A percentile compares a stretch with the other conserved stretches of the same genome.
Evolutionary conservation across 805 yeast species (phyloP).

Genomic region (Barnettozyma siamensis): DNA sequence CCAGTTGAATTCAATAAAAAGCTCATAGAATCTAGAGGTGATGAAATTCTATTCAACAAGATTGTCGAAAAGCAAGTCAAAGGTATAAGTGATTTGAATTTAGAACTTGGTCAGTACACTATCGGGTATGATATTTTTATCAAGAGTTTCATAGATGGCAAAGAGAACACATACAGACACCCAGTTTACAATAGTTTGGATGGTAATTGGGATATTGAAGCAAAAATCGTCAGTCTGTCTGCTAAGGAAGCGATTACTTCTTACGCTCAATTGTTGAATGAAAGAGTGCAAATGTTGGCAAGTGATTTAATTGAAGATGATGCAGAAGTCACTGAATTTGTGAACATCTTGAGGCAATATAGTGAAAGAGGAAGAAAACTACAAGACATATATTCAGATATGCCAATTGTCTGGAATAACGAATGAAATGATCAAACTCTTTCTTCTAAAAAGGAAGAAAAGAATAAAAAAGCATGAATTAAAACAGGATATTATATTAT

Average conservation of each 20-base stretch:
- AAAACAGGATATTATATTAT: background rate
- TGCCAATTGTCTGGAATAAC: conserved; percentile 19
- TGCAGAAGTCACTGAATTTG: conserved; percentile 19
- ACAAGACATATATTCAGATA: background rate
- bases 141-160: conserved; percentile 32
- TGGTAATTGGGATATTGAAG: conserved; percentile 30
- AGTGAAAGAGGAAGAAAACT: conserved; percentile 25
- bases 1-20: conserved; percentile 13
- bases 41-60: conserved; percentile 6
- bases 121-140: conserved; percentile 35
- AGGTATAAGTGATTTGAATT: conserved; percentile 18
- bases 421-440: conserved; percentile 6
- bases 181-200: conserved; percentile 21
- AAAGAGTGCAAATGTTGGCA: conserved; percentile 20
- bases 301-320: conserved; percentile 18
- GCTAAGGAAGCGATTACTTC: conserved; percentile 11
- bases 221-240: conserved; percentile 24
- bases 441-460: too few relatives aligned
- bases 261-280: conserved; percentile 22
- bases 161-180: conserved; percentile 16
- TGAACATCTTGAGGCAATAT: conserved; percentile 23
- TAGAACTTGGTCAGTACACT: conserved; percentile 19
- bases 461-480: background rate
- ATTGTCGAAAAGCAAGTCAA: conserved; percentile 16
- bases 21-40: conserved; percentile 6